Conservation (phyloP, 352 stramenopile genomes). For the Peronospora belbahrii region DNA sequence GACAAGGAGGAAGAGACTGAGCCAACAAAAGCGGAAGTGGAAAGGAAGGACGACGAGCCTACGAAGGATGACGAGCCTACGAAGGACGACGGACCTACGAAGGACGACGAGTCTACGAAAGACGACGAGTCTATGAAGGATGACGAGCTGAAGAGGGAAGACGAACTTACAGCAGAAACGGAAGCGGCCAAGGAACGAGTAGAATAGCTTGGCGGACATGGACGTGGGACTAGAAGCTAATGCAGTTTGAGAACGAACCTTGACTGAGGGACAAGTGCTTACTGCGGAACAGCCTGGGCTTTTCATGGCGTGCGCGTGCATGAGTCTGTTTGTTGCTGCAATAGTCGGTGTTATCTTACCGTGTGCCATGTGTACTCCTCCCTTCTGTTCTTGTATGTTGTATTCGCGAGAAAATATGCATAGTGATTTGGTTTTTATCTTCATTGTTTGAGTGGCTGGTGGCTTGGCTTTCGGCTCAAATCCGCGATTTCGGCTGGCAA, state of each 20-base stretch:
- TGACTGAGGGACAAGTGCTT: slow-evolving; percentile 17
- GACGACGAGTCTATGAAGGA: too few relatives aligned
- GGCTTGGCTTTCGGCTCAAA: slow-evolving; percentile 16
- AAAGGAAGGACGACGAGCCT: too few relatives aligned
- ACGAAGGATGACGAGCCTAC: too few relatives aligned
- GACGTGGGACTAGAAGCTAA: slow-evolving; percentile 6
- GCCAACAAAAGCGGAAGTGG: slow-evolving; percentile 3
- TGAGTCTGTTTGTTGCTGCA: slow-evolving; percentile 33
- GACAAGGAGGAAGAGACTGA: slow-evolving; percentile 19
- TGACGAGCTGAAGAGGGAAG: slow-evolving; percentile 12
- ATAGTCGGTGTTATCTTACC: slow-evolving; percentile 32
- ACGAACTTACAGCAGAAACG: not conserved
- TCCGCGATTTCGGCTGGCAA: slow-evolving; percentile 4
- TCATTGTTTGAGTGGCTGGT: slow-evolving; percentile 23
- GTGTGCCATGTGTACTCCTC: slow-evolving; percentile 27
- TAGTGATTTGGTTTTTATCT: slow-evolving; percentile 31
- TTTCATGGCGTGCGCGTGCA: slow-evolving; percentile 22
- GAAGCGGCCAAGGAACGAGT: slow-evolving; percentile 12
- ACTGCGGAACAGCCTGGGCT: slow-evolving; percentile 17
- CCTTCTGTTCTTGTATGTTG: slow-evolving; percentile 29
- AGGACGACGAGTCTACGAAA: too few relatives aligned
- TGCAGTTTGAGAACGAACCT: slow-evolving; percentile 18
- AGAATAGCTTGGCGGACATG: slow-evolving; percentile 7
- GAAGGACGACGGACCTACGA: too few relatives aligned
- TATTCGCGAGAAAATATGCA: slow-evolving; percentile 26